Conservation (phyloP, 805 yeast genomes). For the Cyberlindnera euphorbiae region DNA sequence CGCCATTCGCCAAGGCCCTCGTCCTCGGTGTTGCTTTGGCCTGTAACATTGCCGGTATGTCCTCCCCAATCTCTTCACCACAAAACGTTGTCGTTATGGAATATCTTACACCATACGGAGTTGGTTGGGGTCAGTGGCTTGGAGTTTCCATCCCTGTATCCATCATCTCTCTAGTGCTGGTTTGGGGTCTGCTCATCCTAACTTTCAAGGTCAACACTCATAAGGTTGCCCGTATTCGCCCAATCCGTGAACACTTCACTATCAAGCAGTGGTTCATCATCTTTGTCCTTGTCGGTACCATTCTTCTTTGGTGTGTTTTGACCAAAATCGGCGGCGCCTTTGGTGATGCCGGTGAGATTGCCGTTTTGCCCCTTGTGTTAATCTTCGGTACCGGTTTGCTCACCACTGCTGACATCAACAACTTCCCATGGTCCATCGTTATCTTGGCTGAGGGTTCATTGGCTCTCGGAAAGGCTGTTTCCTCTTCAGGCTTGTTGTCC, state of each 20-base stretch:
- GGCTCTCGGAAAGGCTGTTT: slow-evolving; percentile 89
- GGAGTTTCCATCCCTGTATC: slow-evolving; percentile 82
- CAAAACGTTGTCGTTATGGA: slow-evolving; percentile 90
- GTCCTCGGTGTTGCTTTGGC: slow-evolving; percentile 89
- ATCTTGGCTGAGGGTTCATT: slow-evolving; percentile 97
- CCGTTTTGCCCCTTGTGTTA: slow-evolving; percentile 77
- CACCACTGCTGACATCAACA: slow-evolving; percentile 82
- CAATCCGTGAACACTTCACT: slow-evolving; percentile 63
- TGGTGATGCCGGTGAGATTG: slow-evolving; percentile 93
- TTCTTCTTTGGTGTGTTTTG: slow-evolving; percentile 85
- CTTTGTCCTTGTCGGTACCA: slow-evolving; percentile 66
- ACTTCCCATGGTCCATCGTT: slow-evolving; percentile 95
- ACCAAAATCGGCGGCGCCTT: slow-evolving; percentile 63
- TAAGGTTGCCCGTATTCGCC: slow-evolving; percentile 40
- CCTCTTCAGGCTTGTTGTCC: slow-evolving; percentile 80
- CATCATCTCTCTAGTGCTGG: slow-evolving; percentile 49
- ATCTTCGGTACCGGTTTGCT: slow-evolving; percentile 88
- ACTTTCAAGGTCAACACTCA: slow-evolving; percentile 48
- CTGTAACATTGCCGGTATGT: slow-evolving; percentile 92
- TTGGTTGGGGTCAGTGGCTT: slow-evolving; percentile 90
- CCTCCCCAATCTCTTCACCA: slow-evolving; percentile 94
- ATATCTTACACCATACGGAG: slow-evolving; percentile 61
- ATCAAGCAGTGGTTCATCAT: slow-evolving; percentile 70
- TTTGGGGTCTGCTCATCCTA: slow-evolving; percentile 64
- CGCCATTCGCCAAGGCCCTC: slow-evolving; percentile 75